Conservation (phyloP, 2,329 filamentous ascomycete species). For the Pleomassaria siparia region DNA sequence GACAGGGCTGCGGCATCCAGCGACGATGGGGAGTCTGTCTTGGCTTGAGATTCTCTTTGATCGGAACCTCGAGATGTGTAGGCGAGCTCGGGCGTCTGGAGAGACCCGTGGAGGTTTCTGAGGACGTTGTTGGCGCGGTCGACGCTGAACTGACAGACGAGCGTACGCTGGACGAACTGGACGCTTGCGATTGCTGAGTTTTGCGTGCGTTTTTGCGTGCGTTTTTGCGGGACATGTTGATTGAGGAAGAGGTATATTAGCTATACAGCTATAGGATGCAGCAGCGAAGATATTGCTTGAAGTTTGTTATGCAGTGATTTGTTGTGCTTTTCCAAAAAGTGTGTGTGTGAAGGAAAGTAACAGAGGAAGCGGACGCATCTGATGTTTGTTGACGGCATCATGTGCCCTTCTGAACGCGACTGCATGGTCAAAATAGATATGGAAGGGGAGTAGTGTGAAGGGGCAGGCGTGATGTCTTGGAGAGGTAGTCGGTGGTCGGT, state of each 20-base stretch:
- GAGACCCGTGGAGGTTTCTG: neutral
- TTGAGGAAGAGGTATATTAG: constrained; percentile 15
- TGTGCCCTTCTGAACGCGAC: neutral
- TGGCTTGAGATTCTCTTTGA: no score
- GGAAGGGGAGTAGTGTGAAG: neutral
- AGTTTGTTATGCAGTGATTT: constrained; percentile 25
- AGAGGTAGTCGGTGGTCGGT: no score
- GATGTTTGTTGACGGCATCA: neutral
- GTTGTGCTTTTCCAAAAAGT: constrained; percentile 14
- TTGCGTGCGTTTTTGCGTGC: constrained; percentile 1
- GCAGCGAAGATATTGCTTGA: constrained; percentile 22
- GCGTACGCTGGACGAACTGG: neutral
- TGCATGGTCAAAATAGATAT: neutral
- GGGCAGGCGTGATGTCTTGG: no score
- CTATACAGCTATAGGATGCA: constrained; percentile 20
- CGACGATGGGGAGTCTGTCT: neutral
- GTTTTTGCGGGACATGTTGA: neutral
- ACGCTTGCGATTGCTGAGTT: no score
- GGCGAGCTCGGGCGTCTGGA: neutral
- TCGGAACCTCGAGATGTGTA: no score
- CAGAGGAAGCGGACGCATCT: neutral
- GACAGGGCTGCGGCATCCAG: constrained; percentile 6
- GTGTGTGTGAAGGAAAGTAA: constrained; percentile 2
- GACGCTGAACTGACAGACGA: neutral
- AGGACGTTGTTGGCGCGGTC: neutral